Conservation (phyloP, 352 stramenopile species). For the Phytopythium aichiense region DNA sequence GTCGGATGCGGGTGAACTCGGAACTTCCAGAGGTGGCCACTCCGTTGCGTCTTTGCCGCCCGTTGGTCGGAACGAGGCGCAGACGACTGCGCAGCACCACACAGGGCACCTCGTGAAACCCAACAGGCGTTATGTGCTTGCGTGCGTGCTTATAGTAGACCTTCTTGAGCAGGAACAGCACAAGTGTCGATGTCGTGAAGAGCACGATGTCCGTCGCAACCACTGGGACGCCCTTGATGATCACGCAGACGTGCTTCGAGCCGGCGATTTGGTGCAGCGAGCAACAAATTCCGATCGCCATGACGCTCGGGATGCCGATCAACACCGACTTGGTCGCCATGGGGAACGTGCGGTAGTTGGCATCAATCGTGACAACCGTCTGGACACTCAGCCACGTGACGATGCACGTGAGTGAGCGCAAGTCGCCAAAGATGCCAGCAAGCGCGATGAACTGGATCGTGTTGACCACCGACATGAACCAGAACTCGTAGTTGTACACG, state of each 20-base stretch:
- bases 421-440: conserved; percentile 17
- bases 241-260: conserved; percentile 1
- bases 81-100: conserved; percentile 21
- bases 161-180: conserved; percentile 26
- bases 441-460: conserved; percentile 20
- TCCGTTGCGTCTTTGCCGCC: not conserved
- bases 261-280: conserved; percentile 15
- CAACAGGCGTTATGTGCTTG: not conserved
- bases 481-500: conserved; percentile 17
- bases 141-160: conserved; percentile 11
- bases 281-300: conserved; percentile 18
- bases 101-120: conserved; percentile 15
- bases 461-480: conserved; percentile 27
- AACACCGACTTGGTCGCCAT: conserved; percentile 16
- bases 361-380: conserved; percentile 23
- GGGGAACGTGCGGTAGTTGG: conserved; percentile 23
- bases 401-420: conserved; percentile 17
- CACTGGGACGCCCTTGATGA: conserved; percentile 9
- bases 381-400: conserved; percentile 19
- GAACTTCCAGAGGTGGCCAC: not conserved
- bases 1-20: not conserved
- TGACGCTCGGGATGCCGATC: conserved; percentile 19
- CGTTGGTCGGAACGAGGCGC: conserved; percentile 1
- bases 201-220: conserved; percentile 17
- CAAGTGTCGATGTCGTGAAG: conserved; percentile 21